A percentile compares a stretch with the other conserved stretches of the same genome.
Evolutionary conservation across 345 rosid species (phyloP).

Genomic region (Citrus glauca): DNA sequence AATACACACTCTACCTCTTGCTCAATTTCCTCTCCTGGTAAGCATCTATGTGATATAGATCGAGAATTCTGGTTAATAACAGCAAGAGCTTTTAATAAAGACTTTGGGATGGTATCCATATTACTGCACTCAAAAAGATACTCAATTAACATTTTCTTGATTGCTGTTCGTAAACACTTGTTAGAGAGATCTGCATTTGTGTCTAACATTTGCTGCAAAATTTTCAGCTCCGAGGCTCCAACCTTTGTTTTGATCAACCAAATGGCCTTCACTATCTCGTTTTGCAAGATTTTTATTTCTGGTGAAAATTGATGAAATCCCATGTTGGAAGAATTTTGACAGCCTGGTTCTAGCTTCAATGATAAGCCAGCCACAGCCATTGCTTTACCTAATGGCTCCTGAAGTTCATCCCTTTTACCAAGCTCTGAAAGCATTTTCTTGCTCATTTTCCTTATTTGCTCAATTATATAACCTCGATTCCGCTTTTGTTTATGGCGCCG

Average conservation of each 20-base stretch:
- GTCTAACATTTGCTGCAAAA: slow-evolving; percentile 48
- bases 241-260: slow-evolving; percentile 48
- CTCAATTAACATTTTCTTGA: slow-evolving; percentile 50
- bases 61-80: slow-evolving; percentile 45
- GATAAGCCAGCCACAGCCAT: slow-evolving; percentile 63
- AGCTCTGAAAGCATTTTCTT: slow-evolving; percentile 61
- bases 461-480: slow-evolving; percentile 39
- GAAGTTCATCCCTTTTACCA: slow-evolving; percentile 36
- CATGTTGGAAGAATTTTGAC: slow-evolving; percentile 19
- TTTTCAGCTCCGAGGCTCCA: slow-evolving; percentile 47
- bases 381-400: slow-evolving; percentile 67
- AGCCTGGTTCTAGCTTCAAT: slow-evolving; percentile 37
- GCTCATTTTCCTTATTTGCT: slow-evolving; percentile 35
- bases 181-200: slow-evolving; percentile 44
- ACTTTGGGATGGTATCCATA: slow-evolving; percentile 53
- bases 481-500: slow-evolving; percentile 21
- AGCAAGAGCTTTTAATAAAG: slow-evolving; percentile 58
- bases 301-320: slow-evolving; percentile 48
- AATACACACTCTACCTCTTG: slow-evolving; percentile 69
- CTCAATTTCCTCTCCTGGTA: slow-evolving; percentile 42
- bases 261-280: slow-evolving; percentile 67
- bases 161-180: slow-evolving; percentile 43
- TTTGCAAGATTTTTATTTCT: slow-evolving; percentile 53
- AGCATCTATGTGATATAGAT: slow-evolving; percentile 22
- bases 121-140: slow-evolving; percentile 76